Percentiles rank a stretch among this genome's conserved stretches.
Evolutionary conservation across 108 stramenopile genomes (phyloP).

Genomic region (Ochromonas danica): DNA sequence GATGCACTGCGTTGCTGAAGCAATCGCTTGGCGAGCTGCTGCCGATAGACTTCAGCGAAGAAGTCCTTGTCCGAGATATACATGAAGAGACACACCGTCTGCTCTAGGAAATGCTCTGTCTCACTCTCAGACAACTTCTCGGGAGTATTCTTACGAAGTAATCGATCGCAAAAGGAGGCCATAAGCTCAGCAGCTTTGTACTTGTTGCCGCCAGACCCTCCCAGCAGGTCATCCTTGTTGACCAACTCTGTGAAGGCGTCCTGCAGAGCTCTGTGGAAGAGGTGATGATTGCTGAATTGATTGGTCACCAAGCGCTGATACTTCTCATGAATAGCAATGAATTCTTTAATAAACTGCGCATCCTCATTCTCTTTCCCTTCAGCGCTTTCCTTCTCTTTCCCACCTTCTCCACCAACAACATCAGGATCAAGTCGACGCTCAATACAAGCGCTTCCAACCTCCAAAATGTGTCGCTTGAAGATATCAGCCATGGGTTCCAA

Average conservation of each 20-base stretch:
- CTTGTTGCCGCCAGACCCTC: constrained; percentile 81
- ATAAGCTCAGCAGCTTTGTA: constrained; percentile 93
- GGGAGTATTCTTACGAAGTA: constrained; percentile 88
- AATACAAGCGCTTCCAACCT: constrained; percentile 79
- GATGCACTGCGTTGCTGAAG: constrained; percentile 92
- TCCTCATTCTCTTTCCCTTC: constrained; percentile 79
- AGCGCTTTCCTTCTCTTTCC: not conserved
- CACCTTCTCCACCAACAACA: constrained; percentile 70
- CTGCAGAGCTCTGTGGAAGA: constrained; percentile 98
- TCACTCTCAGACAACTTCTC: constrained; percentile 92
- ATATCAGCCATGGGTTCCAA: constrained; percentile 85
- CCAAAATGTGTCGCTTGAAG: constrained; percentile 48
- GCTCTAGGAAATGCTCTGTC: constrained; percentile 85
- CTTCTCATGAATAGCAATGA: constrained; percentile 94
- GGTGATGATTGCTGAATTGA: constrained; percentile 81
- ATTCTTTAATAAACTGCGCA: constrained; percentile 89
- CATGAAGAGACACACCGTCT: constrained; percentile 91
- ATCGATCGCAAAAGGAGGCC: constrained; percentile 94
- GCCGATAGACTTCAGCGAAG: constrained; percentile 97
- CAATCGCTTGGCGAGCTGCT: constrained; percentile 95
- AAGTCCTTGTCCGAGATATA: constrained; percentile 98
- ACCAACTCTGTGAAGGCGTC: constrained; percentile 97
- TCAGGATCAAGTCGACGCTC: constrained; percentile 57
- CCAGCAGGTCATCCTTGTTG: constrained; percentile 79
- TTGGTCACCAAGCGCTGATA: constrained; percentile 81